Evolutionary conservation across 2,329 filamentous ascomycete genomes (phyloP).

Genomic region (Arthrobotrys megalospora): DNA sequence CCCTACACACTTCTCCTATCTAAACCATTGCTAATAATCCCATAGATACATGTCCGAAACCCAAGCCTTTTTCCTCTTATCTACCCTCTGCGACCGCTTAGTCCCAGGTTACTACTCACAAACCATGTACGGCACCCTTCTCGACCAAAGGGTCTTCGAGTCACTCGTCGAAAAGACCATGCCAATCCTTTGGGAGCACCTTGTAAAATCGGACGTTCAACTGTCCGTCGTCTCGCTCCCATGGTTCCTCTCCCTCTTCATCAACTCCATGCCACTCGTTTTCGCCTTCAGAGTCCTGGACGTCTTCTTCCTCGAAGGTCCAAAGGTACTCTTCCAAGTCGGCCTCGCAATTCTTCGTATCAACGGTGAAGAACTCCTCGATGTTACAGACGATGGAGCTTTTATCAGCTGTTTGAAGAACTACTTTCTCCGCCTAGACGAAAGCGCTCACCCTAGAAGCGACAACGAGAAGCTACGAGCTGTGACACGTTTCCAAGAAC

Average conservation of each 20-base stretch:
- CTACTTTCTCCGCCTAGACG: conserved; percentile 92
- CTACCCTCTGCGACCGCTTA: conserved; percentile 89
- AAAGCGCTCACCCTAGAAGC: conserved; percentile 94
- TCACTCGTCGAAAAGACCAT: conserved; percentile 98
- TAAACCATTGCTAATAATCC: conserved; percentile 59
- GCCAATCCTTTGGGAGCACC: conserved; percentile 97
- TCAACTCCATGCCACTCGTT: conserved; percentile 99
- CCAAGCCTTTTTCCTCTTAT: conserved; percentile 95
- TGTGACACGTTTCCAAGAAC: conserved; percentile 95
- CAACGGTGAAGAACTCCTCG: conserved; percentile 94
- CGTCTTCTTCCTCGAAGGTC: conserved; percentile 97
- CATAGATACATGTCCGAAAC: conserved; percentile 90
- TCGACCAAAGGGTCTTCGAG: conserved; percentile 98
- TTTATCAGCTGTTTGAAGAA: conserved; percentile 97
- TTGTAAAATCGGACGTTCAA: conserved; percentile 97
- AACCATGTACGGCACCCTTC: conserved; percentile 97
- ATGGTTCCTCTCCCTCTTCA: conserved; percentile 98
- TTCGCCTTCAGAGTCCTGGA: conserved; percentile 97
- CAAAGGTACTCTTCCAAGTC: conserved; percentile 97
- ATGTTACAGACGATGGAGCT: conserved; percentile 92
- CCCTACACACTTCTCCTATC: conserved; percentile 14
- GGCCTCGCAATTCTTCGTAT: conserved; percentile 96
- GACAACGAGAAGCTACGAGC: conserved; percentile 94
- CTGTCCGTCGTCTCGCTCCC: conserved; percentile 96
- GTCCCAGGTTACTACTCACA: conserved; percentile 98